These are phyloP conservation scores for Gonium pectorale DNA, from an alignment of 139 green algal genomes.

Conservation along the genomic window DNA sequence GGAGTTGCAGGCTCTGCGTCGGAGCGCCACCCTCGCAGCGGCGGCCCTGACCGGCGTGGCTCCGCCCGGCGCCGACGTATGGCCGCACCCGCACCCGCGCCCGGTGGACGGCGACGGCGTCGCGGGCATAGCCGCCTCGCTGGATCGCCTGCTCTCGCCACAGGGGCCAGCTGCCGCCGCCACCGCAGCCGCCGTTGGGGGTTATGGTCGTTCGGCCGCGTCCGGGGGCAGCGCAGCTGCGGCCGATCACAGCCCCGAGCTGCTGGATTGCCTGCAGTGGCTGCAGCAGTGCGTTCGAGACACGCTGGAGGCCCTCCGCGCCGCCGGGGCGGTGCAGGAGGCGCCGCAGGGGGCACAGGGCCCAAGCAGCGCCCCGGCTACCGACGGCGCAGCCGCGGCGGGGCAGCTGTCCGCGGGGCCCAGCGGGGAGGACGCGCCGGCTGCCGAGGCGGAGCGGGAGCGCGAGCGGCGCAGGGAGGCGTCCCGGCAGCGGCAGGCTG, in stretches of 20 bases:
- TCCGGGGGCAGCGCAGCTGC: not conserved
- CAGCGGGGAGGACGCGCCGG: not conserved
- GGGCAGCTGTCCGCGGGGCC: not conserved
- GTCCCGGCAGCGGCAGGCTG: conserved; percentile 18
- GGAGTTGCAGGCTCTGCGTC: too few relatives aligned
- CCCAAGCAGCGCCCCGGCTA: not conserved
- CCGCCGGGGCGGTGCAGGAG: not conserved
- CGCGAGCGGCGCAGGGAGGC: not conserved
- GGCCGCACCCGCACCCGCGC: too few relatives aligned
- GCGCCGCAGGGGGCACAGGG: not conserved
- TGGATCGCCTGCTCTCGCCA: too few relatives aligned
- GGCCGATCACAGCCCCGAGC: not conserved
- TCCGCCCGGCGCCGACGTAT: too few relatives aligned
- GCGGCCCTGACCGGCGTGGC: too few relatives aligned
- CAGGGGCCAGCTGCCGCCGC: not conserved
- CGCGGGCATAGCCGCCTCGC: too few relatives aligned
- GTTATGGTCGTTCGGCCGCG: too few relatives aligned
- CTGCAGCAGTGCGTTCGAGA: not conserved
- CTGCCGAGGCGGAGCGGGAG: conserved; percentile 6
- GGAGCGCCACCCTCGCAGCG: too few relatives aligned
- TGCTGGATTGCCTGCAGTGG: conserved; percentile 5
- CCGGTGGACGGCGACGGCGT: too few relatives aligned
- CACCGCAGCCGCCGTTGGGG: not conserved
- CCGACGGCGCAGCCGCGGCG: not conserved
- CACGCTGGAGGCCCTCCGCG: not conserved